phyloP scores from a whole-genome alignment of 768 basidiomycete species.

The Tricholoma saponaceum region DNA sequence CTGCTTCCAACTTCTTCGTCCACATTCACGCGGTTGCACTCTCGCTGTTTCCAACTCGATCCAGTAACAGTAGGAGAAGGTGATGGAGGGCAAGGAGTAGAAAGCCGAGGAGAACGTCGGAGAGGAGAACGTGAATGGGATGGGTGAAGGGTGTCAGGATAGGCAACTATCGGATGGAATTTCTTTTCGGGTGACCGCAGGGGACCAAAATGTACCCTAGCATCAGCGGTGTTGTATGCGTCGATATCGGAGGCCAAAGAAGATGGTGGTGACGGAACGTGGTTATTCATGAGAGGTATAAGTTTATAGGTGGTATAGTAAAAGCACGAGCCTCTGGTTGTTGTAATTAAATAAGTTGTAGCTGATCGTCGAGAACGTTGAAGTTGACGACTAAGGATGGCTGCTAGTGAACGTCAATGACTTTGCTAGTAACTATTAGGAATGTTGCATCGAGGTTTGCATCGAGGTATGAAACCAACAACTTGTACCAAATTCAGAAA shows the following conservation, averaged over 20 bases:
- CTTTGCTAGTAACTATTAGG: too few relatives aligned
- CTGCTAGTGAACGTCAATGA: not conserved
- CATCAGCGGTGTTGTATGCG: conserved; percentile 36
- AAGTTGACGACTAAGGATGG: not conserved
- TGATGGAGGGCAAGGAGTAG: conserved; percentile 29
- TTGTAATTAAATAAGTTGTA: too few relatives aligned
- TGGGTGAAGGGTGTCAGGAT: conserved; percentile 22
- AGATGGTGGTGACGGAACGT: conserved; percentile 17
- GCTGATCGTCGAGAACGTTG: not conserved
- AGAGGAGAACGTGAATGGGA: conserved; percentile 22
- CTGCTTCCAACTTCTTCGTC: not conserved
- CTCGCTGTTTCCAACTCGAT: not conserved
- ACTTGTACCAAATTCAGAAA: too few relatives aligned
- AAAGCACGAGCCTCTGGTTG: too few relatives aligned
- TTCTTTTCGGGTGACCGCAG: conserved; percentile 50
- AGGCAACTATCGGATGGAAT: conserved; percentile 30
- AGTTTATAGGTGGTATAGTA: not conserved
- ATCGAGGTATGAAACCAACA: not conserved
- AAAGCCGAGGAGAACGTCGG: conserved; percentile 50
- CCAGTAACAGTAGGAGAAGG: conserved; percentile 9
- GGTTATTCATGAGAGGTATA: not conserved
- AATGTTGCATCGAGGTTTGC: not conserved
- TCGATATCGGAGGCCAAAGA: conserved; percentile 36
- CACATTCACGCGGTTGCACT: not conserved
- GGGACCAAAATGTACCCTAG: conserved; percentile 48